Conservation (phyloP, 106 monocot genomes). For the Ottelia alismoides region DNA sequence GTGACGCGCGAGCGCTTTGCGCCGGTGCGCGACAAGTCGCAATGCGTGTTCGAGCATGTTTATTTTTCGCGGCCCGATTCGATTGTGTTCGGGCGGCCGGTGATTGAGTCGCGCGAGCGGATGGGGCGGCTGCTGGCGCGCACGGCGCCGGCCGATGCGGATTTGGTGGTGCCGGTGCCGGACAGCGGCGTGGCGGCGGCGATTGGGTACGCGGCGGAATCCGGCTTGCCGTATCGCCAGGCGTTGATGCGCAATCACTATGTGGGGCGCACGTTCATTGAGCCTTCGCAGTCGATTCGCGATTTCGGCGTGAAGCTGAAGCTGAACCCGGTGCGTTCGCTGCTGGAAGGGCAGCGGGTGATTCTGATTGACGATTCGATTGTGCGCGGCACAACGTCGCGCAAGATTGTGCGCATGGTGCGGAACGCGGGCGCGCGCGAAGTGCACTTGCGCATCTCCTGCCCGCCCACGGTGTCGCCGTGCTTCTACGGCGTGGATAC, state of each 20-base stretch:
- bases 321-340: constrained; percentile 37
- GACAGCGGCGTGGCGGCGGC: constrained; percentile 78
- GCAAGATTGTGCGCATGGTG: constrained; percentile 61
- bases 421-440: too few relatives aligned
- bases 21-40: too few relatives aligned
- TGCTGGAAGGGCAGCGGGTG: constrained; percentile 46
- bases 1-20: constrained; percentile 23
- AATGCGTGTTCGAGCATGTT: constrained; percentile 78
- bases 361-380: constrained; percentile 73
- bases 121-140: constrained; percentile 30
- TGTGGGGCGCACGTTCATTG: constrained; percentile 64
- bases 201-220: constrained; percentile 27
- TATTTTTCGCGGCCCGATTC: constrained; percentile 75
- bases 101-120: constrained; percentile 37
- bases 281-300: too few relatives aligned
- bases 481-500: constrained; percentile 80
- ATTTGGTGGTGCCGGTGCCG: constrained; percentile 68
- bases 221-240: constrained; percentile 52
- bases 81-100: constrained; percentile 42
- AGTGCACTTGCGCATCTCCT: constrained; percentile 71
- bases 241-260: constrained; percentile 70
- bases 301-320: constrained; percentile 50
- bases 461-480: constrained; percentile 57
- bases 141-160: constrained; percentile 47
- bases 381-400: constrained; percentile 61